Conservation (phyloP, 2,329 filamentous ascomycete genomes). For the Coniella vitis region DNA sequence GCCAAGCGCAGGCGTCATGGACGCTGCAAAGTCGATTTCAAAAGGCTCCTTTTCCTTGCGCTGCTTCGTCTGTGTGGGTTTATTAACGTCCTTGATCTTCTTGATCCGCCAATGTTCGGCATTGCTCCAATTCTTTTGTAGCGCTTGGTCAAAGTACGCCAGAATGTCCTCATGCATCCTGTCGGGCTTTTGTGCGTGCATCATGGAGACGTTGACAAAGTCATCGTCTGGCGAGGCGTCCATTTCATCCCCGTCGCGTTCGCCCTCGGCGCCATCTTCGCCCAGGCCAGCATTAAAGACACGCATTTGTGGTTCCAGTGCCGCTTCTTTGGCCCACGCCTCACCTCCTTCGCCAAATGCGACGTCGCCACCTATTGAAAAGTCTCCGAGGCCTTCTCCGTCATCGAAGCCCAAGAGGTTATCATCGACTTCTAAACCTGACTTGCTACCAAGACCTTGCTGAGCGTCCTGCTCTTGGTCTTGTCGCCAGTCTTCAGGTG, state of each 20-base stretch:
- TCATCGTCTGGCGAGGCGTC: conserved; percentile 58
- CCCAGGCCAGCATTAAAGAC: conserved; percentile 60
- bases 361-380: conserved; percentile 63
- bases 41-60: conserved; percentile 96
- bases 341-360: conserved; percentile 95
- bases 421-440: conserved; percentile 78
- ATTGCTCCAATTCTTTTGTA: conserved; percentile 95
- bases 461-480: conserved; percentile 58
- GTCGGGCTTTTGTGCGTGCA: conserved; percentile 59
- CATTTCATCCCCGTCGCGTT: conserved; percentile 47
- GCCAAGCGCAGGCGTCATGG: conserved; percentile 63
- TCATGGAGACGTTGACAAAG: conserved; percentile 69
- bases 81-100: conserved; percentile 75
- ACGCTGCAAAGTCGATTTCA: conserved; percentile 80
- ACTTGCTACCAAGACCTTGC: conserved; percentile 54
- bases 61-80: conserved; percentile 55
- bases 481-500: conserved; percentile 76
- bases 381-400: conserved; percentile 67
- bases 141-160: conserved; percentile 93
- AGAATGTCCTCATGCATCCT: conserved; percentile 85
- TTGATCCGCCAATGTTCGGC: conserved; percentile 98
- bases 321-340: conserved; percentile 87
- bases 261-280: conserved; percentile 46
- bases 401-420: conserved; percentile 77
- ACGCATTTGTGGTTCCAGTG: conserved; percentile 77